phyloP scores from a whole-genome alignment of 208 protist genomes.

The Leishmania guyanensis region DNA sequence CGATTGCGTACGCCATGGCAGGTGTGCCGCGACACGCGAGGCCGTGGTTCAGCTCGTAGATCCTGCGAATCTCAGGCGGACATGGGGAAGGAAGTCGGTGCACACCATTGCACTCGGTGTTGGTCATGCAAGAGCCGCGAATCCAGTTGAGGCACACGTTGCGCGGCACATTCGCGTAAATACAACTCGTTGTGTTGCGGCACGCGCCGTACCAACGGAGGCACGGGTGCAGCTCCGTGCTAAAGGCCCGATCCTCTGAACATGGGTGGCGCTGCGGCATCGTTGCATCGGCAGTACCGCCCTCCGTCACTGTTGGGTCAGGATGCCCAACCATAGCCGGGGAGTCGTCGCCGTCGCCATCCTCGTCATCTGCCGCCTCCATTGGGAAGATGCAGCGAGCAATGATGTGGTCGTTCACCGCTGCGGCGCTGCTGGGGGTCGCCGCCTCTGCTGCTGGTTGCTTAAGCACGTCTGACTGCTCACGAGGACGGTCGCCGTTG shows the following conservation, averaged over 20 bases:
- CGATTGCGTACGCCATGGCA: constrained; percentile 1
- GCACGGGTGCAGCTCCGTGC: constrained; percentile 61
- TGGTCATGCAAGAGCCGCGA: constrained; percentile 52
- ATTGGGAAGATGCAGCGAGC: constrained; percentile 35
- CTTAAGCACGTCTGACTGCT: not conserved
- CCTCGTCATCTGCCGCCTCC: constrained; percentile 5
- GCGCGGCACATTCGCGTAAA: constrained; percentile 53
- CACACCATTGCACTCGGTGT: constrained; percentile 57
- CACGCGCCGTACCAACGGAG: constrained; percentile 75
- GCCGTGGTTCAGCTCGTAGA: constrained; percentile 71
- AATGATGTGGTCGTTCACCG: constrained; percentile 10
- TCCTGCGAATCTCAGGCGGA: constrained; percentile 40
- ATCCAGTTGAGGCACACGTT: constrained; percentile 86
- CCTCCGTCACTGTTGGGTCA: not conserved
- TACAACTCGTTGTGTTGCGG: constrained; percentile 66
- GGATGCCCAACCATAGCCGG: not conserved
- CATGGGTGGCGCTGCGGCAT: not conserved
- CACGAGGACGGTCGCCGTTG: not conserved
- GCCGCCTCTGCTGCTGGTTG: not conserved
- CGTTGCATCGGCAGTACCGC: not conserved
- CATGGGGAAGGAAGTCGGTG: constrained; percentile 75
- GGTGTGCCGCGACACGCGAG: constrained; percentile 24
- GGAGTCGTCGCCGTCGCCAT: constrained; percentile 4
- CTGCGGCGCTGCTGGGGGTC: not conserved
- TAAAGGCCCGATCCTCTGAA: constrained; percentile 47